Conservation (phyloP, 805 yeast species). For the Candida mattraensis region DNA sequence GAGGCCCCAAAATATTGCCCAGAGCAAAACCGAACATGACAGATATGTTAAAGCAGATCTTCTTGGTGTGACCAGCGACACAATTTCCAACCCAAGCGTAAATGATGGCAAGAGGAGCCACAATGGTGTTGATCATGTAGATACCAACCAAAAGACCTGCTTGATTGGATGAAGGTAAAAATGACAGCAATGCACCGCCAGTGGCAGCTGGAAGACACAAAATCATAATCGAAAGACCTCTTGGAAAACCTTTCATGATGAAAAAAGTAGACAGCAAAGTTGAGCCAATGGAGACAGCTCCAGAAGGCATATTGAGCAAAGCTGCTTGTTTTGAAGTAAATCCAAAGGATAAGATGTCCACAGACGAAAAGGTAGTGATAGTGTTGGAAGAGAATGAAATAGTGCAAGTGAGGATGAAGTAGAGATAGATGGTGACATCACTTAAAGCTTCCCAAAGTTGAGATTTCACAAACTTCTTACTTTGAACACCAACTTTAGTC, state of each 20-base stretch:
- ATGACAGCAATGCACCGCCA: conserved; percentile 43
- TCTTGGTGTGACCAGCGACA: conserved; percentile 62
- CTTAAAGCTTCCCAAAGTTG: conserved; percentile 48
- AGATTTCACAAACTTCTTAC: conserved; percentile 42
- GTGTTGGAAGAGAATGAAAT: conserved; percentile 55
- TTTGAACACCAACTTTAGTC: conserved; percentile 54
- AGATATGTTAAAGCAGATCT: conserved; percentile 50
- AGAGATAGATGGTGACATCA: conserved; percentile 52
- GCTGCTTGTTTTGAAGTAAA: conserved; percentile 46
- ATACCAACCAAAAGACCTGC: conserved; percentile 31
- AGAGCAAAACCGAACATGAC: conserved; percentile 58
- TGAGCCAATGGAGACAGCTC: conserved; percentile 45
- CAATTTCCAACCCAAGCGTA: conserved; percentile 64
- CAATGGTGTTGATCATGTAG: conserved; percentile 27
- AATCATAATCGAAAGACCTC: conserved; percentile 20
- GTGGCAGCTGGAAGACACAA: conserved; percentile 50
- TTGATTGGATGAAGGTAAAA: conserved; percentile 26
- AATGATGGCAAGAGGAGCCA: conserved; percentile 42
- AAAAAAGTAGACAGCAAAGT: conserved; percentile 31
- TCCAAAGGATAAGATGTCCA: conserved; percentile 53
- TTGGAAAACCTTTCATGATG: conserved; percentile 21
- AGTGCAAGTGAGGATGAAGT: conserved; percentile 43
- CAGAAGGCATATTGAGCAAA: conserved; percentile 57
- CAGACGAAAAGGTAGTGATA: conserved; percentile 50
- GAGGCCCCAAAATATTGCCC: conserved; percentile 62